phyloP scores from a whole-genome alignment of 176 grass and related monocot species.

The Sorghum bicolor region DNA sequence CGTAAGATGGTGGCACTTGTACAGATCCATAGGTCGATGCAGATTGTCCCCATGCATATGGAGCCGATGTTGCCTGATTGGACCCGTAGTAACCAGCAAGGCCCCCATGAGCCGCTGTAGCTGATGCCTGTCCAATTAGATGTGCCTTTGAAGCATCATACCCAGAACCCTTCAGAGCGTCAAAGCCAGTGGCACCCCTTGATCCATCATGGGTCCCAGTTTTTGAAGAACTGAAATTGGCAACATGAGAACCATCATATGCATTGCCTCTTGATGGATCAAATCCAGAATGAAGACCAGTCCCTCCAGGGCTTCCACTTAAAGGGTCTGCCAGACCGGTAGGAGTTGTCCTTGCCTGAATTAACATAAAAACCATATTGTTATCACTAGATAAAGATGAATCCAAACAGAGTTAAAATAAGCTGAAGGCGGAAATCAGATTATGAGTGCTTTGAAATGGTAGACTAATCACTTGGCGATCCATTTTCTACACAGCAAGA shows the following conservation, averaged over 20 bases:
- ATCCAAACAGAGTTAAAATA: constrained; percentile 9
- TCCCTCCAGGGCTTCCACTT: constrained; percentile 47
- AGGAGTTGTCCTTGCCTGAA: constrained; percentile 45
- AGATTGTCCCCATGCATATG: constrained; percentile 46
- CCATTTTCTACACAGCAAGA: constrained; percentile 7
- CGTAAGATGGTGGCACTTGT: constrained; percentile 37
- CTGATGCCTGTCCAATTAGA: constrained; percentile 25
- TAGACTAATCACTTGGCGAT: neutral
- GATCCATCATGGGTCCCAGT: constrained; percentile 46
- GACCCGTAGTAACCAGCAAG: constrained; percentile 45
- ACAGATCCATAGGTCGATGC: constrained; percentile 52
- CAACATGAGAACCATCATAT: constrained; percentile 47
- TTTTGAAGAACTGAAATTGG: constrained; percentile 37
- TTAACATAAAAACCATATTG: constrained; percentile 18
- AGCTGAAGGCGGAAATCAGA: constrained; percentile 14
- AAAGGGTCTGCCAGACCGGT: constrained; percentile 34
- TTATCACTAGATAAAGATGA: neutral
- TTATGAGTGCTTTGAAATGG: neutral
- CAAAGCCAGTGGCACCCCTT: constrained; percentile 40
- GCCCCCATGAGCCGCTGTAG: constrained; percentile 28
- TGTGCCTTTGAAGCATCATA: constrained; percentile 44
- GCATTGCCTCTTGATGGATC: constrained; percentile 45
- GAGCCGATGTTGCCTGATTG: constrained; percentile 30
- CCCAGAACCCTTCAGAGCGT: constrained; percentile 41
- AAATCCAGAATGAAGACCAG: constrained; percentile 42